Base-by-base conservation (phyloP, 139 green algal genomes). In the Chlorella vulgaris region DNA sequence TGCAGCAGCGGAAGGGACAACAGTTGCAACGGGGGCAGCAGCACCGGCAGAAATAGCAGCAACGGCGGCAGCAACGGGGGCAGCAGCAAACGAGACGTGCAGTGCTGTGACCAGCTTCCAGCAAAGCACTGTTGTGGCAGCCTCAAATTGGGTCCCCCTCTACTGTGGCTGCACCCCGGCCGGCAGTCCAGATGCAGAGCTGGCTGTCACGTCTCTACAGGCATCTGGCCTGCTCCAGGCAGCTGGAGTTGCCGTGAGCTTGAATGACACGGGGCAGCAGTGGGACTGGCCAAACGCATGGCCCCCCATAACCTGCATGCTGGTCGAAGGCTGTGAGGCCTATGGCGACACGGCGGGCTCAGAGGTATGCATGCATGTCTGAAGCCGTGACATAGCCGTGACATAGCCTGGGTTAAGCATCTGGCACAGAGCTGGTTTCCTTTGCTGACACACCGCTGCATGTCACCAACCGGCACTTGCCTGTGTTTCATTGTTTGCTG, bases 261-360 rank as follows among this genome's bases (percentile, higher is more conserved):
- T 90, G 2, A 60, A 74, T 18, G 53, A 76, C 2, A 93, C 92
- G 0, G 92, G 91, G 6, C 88, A 99, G 84, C 96, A 99, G 86
- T 99, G 96, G 96, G 96, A 99, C 83, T 94, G 83, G 8, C 95
- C 94, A 35, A 98, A 98, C 79, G 89, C 78, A n/a, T 99, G 96
- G 96, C 90, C 96, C 3, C 96, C 96, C 8, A 77, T 98, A 29
- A 89, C 97, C 74, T 88, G 93, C 85, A 94, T 98, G 84, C 71
- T 95, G 42, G 68, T 88, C 19, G 90, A 92, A 47, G 89, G 82
- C 1, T 76, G 78, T n/a, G 38, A 50, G n/a, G 36, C 15, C 1
- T 71, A 81, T 29, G 67, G 80, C 21, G 63, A 62, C n/a, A 1
- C 26, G 58, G 69, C 24, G n/a, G 58, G 40, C 4, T 29, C 36